Base-by-base conservation (phyloP, 306 rosid genomes). In the Malus fusca region DNA sequence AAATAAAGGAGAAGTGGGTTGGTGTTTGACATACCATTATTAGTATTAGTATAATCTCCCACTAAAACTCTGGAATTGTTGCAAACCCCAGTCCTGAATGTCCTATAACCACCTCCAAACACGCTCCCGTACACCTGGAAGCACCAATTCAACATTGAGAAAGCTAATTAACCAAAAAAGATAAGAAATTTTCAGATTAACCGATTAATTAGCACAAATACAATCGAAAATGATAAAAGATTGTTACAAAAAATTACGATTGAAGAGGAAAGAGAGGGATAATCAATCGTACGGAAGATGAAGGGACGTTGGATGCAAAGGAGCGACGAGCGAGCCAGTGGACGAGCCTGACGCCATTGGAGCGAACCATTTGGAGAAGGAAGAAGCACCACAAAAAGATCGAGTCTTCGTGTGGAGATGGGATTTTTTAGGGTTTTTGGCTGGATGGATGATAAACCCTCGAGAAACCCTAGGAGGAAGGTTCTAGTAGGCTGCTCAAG, bases 281-380 rank as follows among this genome's bases (percentile, higher is more conserved):
- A 4, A 44, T 44, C 4, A 17, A 22, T 71, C 63, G 4, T 81
- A 87, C 90, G 44, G 82, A 71, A 76, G 73, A 22, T 3, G 55
- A 75, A 66, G 86, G 52, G 44, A 40, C 66, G 13, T 75, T 68
- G 69, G 83, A 55, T 7, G 82, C 33, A 42, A 88, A 59, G 35
- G 90, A 75, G 74, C 87, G 89, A 79, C 91, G 92, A 72, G 90
- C 82, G 72, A 87, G 78, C 73, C 84, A 82, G 61, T 80, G 73
- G 31, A 88, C 33, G 72, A 95, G 82, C 70, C 69, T 83, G 82
- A 79, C 72, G 77, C 93, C 90, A 73, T 85, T 80, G 77, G 92
- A 86, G 88, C 91, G 87, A 88, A 85, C 96, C 99, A 95, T 95
- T 78, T 72, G 85, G 84, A 30, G 33, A 75, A 37, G 17, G 69